Conservation (phyloP, 352 stramenopile genomes). For the Phytophthora litchii region DNA sequence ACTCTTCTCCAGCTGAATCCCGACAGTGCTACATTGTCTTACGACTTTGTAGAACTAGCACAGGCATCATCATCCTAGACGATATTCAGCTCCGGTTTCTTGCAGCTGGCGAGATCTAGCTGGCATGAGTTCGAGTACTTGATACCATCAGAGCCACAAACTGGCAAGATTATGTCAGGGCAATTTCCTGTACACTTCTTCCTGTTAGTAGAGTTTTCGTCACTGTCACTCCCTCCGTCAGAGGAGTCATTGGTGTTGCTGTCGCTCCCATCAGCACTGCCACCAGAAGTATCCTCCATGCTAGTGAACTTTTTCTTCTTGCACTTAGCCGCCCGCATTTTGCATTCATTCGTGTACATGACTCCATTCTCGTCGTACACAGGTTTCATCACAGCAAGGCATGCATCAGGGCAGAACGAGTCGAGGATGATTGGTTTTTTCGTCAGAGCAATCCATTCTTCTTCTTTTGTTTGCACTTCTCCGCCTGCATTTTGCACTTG, state of each 20-base stretch:
- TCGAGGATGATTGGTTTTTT: background rate
- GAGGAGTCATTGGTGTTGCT: background rate
- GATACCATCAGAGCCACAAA: background rate
- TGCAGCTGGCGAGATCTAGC: background rate
- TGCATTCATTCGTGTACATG: constrained; percentile 19
- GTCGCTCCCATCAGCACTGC: background rate
- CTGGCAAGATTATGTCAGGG: background rate
- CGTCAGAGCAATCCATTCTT: background rate
- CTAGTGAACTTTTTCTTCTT: constrained; percentile 14
- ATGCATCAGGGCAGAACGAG: constrained; percentile 1
- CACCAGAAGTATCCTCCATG: background rate
- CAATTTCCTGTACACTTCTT: background rate
- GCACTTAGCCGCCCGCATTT: constrained; percentile 15
- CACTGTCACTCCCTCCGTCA: background rate
- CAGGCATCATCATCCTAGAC: background rate
- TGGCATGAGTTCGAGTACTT: background rate
- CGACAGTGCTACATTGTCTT: no score
- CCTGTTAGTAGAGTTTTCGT: background rate
- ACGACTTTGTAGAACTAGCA: background rate
- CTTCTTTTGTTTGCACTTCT: background rate
- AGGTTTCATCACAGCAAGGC: background rate
- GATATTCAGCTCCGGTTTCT: background rate
- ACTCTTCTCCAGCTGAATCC: no score
- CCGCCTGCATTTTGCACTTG: background rate
- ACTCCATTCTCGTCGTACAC: constrained; percentile 10